Conservation (phyloP, 768 basidiomycete genomes). For the Macrolepiota dolichaula region DNA sequence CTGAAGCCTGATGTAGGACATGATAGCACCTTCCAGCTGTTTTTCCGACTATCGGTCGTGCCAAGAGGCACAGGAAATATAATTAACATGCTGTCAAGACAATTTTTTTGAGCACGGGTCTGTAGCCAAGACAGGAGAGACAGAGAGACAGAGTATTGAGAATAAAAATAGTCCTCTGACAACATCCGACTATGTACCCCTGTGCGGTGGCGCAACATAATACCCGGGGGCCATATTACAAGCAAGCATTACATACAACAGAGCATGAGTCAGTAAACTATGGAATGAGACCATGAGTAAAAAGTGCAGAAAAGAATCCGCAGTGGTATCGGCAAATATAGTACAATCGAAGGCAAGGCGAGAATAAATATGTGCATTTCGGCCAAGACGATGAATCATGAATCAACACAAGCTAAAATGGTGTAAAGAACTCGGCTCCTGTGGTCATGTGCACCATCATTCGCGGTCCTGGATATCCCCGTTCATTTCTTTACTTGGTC, state of each 20-base stretch:
- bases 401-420: background rate
- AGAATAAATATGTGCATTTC: constrained; percentile 8
- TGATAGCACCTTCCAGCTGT: background rate
- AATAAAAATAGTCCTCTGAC: constrained; percentile 1
- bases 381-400: background rate
- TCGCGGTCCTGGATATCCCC: constrained; percentile 29
- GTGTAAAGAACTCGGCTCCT: constrained; percentile 1
- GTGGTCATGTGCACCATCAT: constrained; percentile 16
- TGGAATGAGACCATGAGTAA: background rate
- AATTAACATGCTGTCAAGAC: background rate
- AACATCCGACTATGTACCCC: background rate
- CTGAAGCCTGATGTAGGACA: background rate
- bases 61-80: background rate
- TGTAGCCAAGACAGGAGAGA: background rate
- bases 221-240: constrained; percentile 5
- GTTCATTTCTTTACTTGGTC: constrained; percentile 36
- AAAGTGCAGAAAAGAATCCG: constrained; percentile 4
- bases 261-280: background rate
- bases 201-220: background rate
- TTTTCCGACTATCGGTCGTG: constrained; percentile 1
- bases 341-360: constrained; percentile 8
- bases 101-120: background rate
- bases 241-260: constrained; percentile 9
- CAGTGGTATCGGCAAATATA: constrained; percentile 11
- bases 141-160: background rate